Evolutionary conservation across 2,329 filamentous ascomycete genomes (phyloP), one percentile per base, ranked within the genome.

Genomic region (Aureobasidium sp.): DNA sequence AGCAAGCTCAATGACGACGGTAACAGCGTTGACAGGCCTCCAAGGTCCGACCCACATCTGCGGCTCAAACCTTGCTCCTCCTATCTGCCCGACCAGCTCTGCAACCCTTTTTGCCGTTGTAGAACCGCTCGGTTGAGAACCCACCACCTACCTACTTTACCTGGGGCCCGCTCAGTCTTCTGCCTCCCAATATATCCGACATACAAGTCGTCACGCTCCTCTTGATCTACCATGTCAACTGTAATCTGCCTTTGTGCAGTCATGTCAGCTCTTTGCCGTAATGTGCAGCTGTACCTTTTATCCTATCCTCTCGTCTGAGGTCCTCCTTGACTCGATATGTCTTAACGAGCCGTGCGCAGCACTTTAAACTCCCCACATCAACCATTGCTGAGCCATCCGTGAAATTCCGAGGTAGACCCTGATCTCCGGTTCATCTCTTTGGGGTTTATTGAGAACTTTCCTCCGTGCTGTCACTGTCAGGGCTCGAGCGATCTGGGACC

Each of bases 41-140:
- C 27, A 46, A 46, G 53, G 20, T 46, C 53, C 34, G 46, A 50
- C 57, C 32, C 57, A 41, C 46, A n/a, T 26, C 44, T 60, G 55
- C 55, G 55, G 55, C 55, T 58, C 41, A 47, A 32, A 50, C 34
- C 56, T 59, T 59, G 42, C 56, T 59, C 56, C 36, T 32, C 52
- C 37, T 44, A 27, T 34, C 42, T 34, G 36, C 29, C 23, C 27
- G 27, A 37, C 12, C 13, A 13, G n/a, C 15, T 26, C n/a, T 32
- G 47, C 29, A 51, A 51, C 32, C 47, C 56, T 60, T 50, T 50
- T 23, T 60, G 44, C 44, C 57, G 34, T 51, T 51, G 46, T 60
- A 48, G 42, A 48, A 48, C 55, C 55, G 55, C 51, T 52, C 50
- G 44, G 57, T 60, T 60, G 57, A 60, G 46, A 50, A 32, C 17